Evolutionary conservation across 495 filamentous ascomycete species (phyloP).

Genomic region (Aspergillus ellipticus): DNA sequence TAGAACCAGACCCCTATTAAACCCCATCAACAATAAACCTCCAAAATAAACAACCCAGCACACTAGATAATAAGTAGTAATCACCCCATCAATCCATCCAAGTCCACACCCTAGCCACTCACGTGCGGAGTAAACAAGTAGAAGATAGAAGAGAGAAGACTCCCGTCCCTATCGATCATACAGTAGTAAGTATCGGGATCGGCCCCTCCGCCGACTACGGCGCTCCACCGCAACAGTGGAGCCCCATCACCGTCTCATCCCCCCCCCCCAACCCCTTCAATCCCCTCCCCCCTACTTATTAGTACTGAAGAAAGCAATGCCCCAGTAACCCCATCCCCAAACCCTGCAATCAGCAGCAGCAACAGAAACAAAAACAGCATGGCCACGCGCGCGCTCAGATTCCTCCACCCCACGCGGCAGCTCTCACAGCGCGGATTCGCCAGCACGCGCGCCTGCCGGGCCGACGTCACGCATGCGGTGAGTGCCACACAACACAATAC

Average conservation of each 20-base stretch:
- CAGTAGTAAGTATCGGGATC: slow-evolving; percentile 1
- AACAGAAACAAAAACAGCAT: slow-evolving; percentile 3
- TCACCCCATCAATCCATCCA: not conserved
- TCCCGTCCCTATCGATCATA: no score
- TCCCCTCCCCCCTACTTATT: not conserved
- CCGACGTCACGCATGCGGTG: slow-evolving; percentile 84
- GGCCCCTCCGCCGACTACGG: not conserved
- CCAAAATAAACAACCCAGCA: no score
- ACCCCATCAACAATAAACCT: no score
- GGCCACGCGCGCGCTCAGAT: slow-evolving; percentile 19
- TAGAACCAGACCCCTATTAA: no score
- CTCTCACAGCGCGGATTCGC: slow-evolving; percentile 37
- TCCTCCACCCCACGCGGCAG: slow-evolving; percentile 10
- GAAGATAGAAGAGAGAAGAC: no score
- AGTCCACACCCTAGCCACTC: no score
- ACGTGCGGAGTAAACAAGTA: no score
- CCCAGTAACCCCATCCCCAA: not conserved
- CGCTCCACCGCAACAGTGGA: no score
- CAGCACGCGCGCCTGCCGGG: slow-evolving; percentile 28
- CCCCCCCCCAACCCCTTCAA: not conserved
- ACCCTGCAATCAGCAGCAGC: not conserved
- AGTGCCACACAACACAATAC: no score
- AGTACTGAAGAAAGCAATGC: no score
- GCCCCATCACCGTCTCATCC: not conserved
- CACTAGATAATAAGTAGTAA: not conserved